Evolutionary conservation across 805 yeast species (phyloP).

Genomic region (Sugiyamaella qingdaonensis): DNA sequence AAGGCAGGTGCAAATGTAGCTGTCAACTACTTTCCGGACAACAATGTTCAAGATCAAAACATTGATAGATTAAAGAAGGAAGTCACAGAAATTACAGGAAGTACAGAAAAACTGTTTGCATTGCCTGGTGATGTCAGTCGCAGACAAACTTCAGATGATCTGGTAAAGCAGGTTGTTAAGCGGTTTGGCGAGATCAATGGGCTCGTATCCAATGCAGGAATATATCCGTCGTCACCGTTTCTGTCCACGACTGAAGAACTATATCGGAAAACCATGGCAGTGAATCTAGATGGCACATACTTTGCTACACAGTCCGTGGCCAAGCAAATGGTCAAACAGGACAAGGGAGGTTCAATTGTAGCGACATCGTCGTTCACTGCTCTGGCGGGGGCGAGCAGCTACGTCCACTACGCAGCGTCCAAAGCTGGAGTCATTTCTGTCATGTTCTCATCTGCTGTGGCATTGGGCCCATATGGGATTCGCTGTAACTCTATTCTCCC

Average conservation of each 20-base stretch:
- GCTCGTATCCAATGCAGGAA: constrained; percentile 46
- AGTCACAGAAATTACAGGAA: constrained; percentile 19
- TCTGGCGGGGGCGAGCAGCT: constrained; percentile 9
- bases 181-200: constrained; percentile 40
- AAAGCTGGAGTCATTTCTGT: constrained; percentile 18
- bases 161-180: constrained; percentile 30
- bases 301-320: constrained; percentile 47
- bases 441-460: constrained; percentile 16
- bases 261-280: constrained; percentile 34
- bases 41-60: constrained; percentile 33
- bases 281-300: constrained; percentile 43
- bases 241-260: constrained; percentile 39
- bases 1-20: constrained; percentile 41
- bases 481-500: constrained; percentile 17
- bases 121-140: constrained; percentile 37
- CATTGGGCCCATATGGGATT: constrained; percentile 13
- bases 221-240: constrained; percentile 37
- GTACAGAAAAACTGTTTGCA: constrained; percentile 27
- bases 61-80: constrained; percentile 53
- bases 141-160: constrained; percentile 35
- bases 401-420: constrained; percentile 27
- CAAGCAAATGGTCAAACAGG: constrained; percentile 41
- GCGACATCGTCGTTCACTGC: constrained; percentile 24
- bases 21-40: constrained; percentile 30
- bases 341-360: constrained; percentile 46